Base-by-base conservation (phyloP, 2,329 filamentous ascomycete species). In the Aspergillus ochraceoroseus region DNA sequence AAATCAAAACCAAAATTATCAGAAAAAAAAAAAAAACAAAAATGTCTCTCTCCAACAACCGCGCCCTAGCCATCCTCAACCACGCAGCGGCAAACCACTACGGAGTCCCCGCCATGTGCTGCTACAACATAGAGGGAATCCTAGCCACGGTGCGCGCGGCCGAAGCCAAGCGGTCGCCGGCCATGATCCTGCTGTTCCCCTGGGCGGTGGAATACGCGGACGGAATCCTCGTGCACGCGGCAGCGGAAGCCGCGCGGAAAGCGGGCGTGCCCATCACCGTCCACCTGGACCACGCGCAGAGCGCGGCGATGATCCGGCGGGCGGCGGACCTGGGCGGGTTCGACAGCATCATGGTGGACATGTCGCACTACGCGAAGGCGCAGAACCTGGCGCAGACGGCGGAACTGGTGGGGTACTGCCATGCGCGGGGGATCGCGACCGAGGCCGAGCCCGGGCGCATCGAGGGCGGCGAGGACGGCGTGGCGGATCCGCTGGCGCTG, bases 261-360 rank as follows among this genome's bases (percentile, higher is more conserved):
- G 77, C 79, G 40, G 63, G 59, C 2, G 79, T 83, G 2, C 80
- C 80, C 17, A 64, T 83, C 20, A 73, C 74, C 15, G 67, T 83
- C 30, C 80, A 83, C 61, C 74, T 83, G 54, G 80, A 83, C 67
- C 80, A 83, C 62, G 77, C 76, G 19, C 80, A 83, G 62, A 76
- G 73, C 6, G 75, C 77, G 2, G 77, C 78, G 47, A 76, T 80
- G 20, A 77, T 82, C 48, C 73, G 74, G 11, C 68, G 66, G 3
- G 79, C 80, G 0, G 80, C 79, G 0, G 72, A 80, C 51, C 71
- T 77, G n/a, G 70, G 74, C 34, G 73, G 67, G 2, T 85, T 85
- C 51, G 82, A 86, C 62, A 77, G 74, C 47, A 85, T 87, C 58
- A 86, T 87, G 82, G 77, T 86, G 0, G 83, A 87, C 62, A 87